phyloP scores from a whole-genome alignment of 2,329 filamentous ascomycete species.

The Pezicula radicicola region DNA sequence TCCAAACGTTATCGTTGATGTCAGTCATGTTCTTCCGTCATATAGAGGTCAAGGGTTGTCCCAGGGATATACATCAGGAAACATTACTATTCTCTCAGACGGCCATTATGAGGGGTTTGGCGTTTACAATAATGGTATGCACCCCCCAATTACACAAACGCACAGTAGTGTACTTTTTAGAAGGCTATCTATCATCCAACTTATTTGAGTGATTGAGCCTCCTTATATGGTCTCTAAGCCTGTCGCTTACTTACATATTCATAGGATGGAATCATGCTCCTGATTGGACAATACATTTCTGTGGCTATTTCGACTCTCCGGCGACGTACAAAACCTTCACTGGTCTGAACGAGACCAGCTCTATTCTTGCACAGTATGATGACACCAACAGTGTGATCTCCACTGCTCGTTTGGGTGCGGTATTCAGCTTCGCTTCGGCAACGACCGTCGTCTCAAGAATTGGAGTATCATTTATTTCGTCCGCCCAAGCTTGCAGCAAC shows the following conservation, averaged over 20 bases:
- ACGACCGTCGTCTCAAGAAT: conserved; percentile 44
- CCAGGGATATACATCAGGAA: conserved; percentile 58
- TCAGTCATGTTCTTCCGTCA: conserved; percentile 61
- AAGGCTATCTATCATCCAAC: no score
- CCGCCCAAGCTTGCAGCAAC: conserved; percentile 45
- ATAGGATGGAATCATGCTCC: conserved; percentile 56
- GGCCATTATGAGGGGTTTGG: conserved; percentile 57
- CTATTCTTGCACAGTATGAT: conserved; percentile 4
- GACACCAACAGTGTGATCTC: conserved; percentile 1
- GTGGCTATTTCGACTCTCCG: conserved; percentile 52
- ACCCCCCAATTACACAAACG: no score
- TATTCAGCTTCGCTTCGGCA: conserved; percentile 38
- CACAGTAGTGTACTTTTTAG: no score
- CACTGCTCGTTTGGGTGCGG: conserved; percentile 7
- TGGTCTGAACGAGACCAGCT: conserved; percentile 25
- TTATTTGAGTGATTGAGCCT: no score
- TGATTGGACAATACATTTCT: conserved; percentile 61
- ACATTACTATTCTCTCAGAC: conserved; percentile 45
- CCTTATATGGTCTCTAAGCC: no score
- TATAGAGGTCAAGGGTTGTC: conserved; percentile 56
- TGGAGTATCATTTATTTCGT: conserved; percentile 47
- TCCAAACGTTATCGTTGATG: conserved; percentile 52
- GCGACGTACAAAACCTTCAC: conserved; percentile 42
- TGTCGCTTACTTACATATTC: no score
- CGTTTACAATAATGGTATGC: conserved; percentile 55